Conservation (phyloP, 176 grass and related monocot species). For the Pharus latifolius region DNA sequence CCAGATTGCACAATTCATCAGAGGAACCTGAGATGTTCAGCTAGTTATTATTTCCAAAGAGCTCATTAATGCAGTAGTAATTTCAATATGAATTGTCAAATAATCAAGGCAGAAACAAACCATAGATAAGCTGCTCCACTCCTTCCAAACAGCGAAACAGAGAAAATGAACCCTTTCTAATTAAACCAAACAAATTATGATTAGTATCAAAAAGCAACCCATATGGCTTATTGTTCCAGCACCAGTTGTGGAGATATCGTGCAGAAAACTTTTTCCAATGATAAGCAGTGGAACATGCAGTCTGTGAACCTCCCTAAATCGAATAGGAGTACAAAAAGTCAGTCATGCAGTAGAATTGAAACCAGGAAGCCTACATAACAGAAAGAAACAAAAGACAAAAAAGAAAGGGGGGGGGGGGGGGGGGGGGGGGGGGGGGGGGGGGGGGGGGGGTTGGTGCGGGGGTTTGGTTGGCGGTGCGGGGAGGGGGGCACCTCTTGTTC, state of each 20-base stretch:
- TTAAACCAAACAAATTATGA: conserved; percentile 68
- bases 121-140: conserved; percentile 69
- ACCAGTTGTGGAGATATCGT: conserved; percentile 73
- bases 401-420: background rate
- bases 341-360: conserved; percentile 9
- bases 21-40: conserved; percentile 55
- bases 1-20: conserved; percentile 31
- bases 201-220: conserved; percentile 74
- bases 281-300: conserved; percentile 48
- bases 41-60: conserved; percentile 4
- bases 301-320: conserved; percentile 51
- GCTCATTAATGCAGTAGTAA: background rate
- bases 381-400: background rate
- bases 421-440: background rate
- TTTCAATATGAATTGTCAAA: conserved; percentile 1
- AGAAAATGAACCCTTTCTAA: conserved; percentile 82
- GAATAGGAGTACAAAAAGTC: conserved; percentile 20
- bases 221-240: conserved; percentile 57
- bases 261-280: conserved; percentile 81
- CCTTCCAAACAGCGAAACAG: conserved; percentile 75
- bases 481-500: conserved; percentile 61
- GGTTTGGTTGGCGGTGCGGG: no score
- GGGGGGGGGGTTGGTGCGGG: no score
- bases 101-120: conserved; percentile 36
- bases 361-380: conserved; percentile 4